Evolutionary conservation across 2,329 filamentous ascomycete species (phyloP).

Genomic region (Pseudofabraea citricarpa): DNA sequence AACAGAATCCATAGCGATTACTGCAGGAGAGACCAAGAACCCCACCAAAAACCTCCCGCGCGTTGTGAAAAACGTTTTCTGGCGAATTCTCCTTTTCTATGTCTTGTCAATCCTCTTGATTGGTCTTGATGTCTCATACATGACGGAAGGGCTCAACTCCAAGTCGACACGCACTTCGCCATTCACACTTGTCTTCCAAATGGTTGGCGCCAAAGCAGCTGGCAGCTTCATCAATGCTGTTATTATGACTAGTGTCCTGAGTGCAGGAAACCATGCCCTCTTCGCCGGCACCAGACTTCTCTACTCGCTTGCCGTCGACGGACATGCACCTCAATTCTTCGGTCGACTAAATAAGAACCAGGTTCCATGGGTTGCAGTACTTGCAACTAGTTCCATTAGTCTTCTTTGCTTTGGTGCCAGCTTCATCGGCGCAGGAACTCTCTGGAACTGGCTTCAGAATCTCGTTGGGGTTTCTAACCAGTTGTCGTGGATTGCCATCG

Average conservation of each 20-base stretch:
- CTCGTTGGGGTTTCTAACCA: conserved; percentile 66
- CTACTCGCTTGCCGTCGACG: conserved; percentile 49
- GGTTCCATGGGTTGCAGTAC: conserved; percentile 48
- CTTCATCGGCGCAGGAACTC: conserved; percentile 59
- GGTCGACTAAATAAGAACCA: conserved; percentile 42
- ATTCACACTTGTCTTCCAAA: conserved; percentile 58
- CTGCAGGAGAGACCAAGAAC: conserved; percentile 60
- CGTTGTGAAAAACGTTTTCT: conserved; percentile 62
- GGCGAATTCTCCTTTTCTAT: conserved; percentile 45
- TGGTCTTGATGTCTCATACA: conserved; percentile 55
- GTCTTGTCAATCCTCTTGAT: conserved; percentile 48
- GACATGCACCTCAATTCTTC: conserved; percentile 53
- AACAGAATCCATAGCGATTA: conserved; percentile 61
- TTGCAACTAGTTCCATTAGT: conserved; percentile 47
- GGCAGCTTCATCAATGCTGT: conserved; percentile 58
- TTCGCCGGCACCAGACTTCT: conserved; percentile 52
- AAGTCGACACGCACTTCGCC: conserved; percentile 42
- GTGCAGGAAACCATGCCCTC: conserved; percentile 53
- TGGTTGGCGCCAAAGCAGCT: conserved; percentile 48
- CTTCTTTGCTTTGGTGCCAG: conserved; percentile 60
- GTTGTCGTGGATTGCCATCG: conserved; percentile 61
- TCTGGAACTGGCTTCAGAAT: conserved; percentile 65
- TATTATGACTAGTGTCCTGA: conserved; percentile 53
- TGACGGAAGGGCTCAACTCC: conserved; percentile 29
- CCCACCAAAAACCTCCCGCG: conserved; percentile 55